A percentile compares a stretch with the other conserved stretches of the same genome.
phyloP scores from a whole-genome alignment of 1,284 basidiomycete species.

The Cystobasidium sp. region DNA sequence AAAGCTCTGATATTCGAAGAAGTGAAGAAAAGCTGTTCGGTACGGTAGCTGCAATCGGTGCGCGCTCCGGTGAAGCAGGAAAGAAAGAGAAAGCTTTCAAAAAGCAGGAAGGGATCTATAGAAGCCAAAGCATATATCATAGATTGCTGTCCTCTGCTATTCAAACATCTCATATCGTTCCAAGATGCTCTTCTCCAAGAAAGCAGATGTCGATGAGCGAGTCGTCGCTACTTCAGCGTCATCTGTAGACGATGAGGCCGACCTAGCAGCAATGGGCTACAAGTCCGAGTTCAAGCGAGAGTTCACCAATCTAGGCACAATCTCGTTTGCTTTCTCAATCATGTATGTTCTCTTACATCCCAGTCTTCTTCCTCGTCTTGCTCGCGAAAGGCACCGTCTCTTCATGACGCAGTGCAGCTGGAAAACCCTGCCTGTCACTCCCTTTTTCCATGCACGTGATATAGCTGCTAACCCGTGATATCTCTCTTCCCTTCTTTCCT shows the following conservation, averaged over 20 bases:
- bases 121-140: not conserved
- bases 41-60: too few relatives aligned
- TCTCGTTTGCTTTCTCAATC: conserved; percentile 76
- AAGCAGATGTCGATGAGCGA: conserved; percentile 11
- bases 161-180: not conserved
- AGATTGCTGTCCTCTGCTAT: not conserved
- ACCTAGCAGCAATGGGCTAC: conserved; percentile 42
- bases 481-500: not conserved
- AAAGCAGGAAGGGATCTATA: not conserved
- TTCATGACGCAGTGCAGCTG: conserved; percentile 6
- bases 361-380: not conserved
- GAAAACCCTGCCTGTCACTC: conserved; percentile 8
- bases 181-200: conserved; percentile 36
- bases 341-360: conserved; percentile 61
- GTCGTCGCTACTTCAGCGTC: conserved; percentile 18
- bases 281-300: conserved; percentile 68
- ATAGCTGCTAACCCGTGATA: not conserved
- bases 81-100: not conserved
- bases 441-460: conserved; percentile 13
- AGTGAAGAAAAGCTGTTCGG: too few relatives aligned
- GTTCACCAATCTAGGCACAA: conserved; percentile 77
- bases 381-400: not conserved
- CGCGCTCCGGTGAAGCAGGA: too few relatives aligned
- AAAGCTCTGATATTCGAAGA: too few relatives aligned
- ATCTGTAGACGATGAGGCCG: conserved; percentile 32